Percentiles rank a stretch among this genome's conserved stretches.
Conservation (phyloP, 352 stramenopile species). For the Phytopythium cucurbitacearum region DNA sequence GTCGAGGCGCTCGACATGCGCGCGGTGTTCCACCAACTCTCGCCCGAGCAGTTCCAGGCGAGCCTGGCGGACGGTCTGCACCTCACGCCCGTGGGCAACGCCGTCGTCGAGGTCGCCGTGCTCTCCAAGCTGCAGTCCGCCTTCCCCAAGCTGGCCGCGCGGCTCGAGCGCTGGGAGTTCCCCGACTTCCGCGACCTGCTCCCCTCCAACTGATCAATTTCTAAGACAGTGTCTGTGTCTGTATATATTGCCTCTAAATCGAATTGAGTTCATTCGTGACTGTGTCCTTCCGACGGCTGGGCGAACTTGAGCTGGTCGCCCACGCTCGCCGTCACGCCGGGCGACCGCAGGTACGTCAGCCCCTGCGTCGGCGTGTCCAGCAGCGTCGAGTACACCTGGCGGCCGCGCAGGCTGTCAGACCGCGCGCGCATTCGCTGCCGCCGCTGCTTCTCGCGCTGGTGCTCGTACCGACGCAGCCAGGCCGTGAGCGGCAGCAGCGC, state of each 20-base stretch:
- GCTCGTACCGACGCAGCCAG: constrained; percentile 52
- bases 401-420: constrained; percentile 8
- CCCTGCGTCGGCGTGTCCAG: constrained; percentile 42
- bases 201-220: too few species aligned
- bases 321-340: constrained; percentile 11
- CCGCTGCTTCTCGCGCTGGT: constrained; percentile 30
- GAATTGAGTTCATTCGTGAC: too few species aligned
- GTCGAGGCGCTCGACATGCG: constrained; percentile 18
- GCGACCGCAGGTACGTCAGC: constrained; percentile 55
- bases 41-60: constrained; percentile 7
- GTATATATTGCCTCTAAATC: too few species aligned
- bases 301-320: constrained; percentile 10
- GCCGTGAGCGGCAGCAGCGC: constrained; percentile 58
- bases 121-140: constrained; percentile 13
- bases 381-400: constrained; percentile 35
- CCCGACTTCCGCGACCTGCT: constrained; percentile 21
- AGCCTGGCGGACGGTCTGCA: constrained; percentile 31
- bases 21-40: constrained; percentile 17
- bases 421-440: constrained; percentile 25
- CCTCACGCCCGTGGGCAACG: constrained; percentile 25
- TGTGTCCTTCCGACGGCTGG: background rate
- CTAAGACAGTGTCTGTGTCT: too few species aligned
- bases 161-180: constrained; percentile 21
- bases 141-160: constrained; percentile 16
- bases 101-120: constrained; percentile 16